Percentiles rank a stretch among this genome's conserved stretches.
Conservation (phyloP, 2,329 filamentous ascomycete species). For the Karstenula rhodostoma region DNA sequence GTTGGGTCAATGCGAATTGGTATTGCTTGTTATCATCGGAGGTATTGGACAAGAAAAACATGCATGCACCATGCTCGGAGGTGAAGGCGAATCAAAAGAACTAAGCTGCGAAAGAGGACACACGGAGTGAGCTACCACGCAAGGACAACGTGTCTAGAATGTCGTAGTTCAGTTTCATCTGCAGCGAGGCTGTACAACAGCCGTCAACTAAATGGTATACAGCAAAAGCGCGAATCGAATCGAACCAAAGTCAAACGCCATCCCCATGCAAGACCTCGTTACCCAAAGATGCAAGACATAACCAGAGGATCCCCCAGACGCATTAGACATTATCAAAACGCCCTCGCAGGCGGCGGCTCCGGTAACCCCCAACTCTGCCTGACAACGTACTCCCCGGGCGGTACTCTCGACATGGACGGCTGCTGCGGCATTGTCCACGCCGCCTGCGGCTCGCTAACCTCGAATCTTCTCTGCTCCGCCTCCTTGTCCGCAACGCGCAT, state of each 20-base stretch:
- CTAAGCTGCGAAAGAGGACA: too few relatives aligned
- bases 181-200: neutral
- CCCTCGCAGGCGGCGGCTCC: neutral
- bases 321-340: constrained; percentile 14
- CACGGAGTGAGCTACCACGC: too few relatives aligned
- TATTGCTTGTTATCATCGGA: too few relatives aligned
- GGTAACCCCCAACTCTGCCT: constrained; percentile 5
- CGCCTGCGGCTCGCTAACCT: constrained; percentile 8
- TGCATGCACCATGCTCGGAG: too few relatives aligned
- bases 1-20: neutral
- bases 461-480: constrained; percentile 10
- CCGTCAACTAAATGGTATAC: neutral
- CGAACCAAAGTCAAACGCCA: neutral
- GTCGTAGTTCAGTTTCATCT: neutral
- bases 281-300: neutral
- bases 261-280: constrained; percentile 2
- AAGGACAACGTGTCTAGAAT: too few relatives aligned
- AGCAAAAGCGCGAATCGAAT: neutral
- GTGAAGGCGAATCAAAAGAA: too few relatives aligned
- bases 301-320: neutral
- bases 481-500: constrained; percentile 14
- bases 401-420: neutral
- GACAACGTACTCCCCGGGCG: constrained; percentile 3
- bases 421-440: neutral
- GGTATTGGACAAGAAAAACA: too few relatives aligned